These are phyloP conservation scores for Russula sp. DNA, from an alignment of 768 basidiomycete genomes.

Conservation along the genomic window DNA sequence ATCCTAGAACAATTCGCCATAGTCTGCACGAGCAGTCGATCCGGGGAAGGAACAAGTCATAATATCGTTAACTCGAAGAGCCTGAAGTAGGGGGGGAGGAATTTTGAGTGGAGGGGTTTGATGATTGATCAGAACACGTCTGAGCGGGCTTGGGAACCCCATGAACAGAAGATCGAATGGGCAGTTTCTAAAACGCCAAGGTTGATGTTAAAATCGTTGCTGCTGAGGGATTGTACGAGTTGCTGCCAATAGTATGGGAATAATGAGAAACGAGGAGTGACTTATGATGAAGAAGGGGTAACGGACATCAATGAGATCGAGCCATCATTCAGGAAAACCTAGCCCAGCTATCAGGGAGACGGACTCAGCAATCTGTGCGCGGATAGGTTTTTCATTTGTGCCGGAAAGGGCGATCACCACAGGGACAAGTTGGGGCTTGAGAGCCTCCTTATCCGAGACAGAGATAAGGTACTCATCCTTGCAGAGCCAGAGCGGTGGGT, in stretches of 20 bases:
- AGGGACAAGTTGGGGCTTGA: too few species aligned
- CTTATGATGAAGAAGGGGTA: neutral
- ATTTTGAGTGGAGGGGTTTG: slow-evolving; percentile 8
- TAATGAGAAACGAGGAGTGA: neutral
- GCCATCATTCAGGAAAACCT: too few species aligned
- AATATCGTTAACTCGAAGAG: too few species aligned
- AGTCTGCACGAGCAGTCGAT: slow-evolving; percentile 54
- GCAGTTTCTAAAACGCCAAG: too few species aligned
- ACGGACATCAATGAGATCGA: slow-evolving; percentile 60
- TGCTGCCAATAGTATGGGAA: slow-evolving; percentile 41
- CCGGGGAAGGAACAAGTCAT: too few species aligned
- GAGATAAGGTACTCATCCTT: slow-evolving; percentile 45
- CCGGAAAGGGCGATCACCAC: slow-evolving; percentile 43
- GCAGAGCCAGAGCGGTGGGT: too few species aligned
- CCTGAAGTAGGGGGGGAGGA: too few species aligned
- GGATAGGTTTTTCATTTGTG: slow-evolving; percentile 61
- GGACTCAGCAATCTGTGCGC: slow-evolving; percentile 88
- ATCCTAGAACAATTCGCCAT: slow-evolving; percentile 91
- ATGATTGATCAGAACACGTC: slow-evolving; percentile 85
- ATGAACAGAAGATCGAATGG: slow-evolving; percentile 41
- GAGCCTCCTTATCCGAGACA: slow-evolving; percentile 61
- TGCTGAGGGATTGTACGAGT: slow-evolving; percentile 48
- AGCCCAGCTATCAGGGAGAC: slow-evolving; percentile 81
- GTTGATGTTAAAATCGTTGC: too few species aligned
- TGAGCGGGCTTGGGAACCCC: slow-evolving; percentile 86